Base-by-base conservation (phyloP, 2,329 filamentous ascomycete genomes). In the Tolypocladium cylindrosporum region DNA sequence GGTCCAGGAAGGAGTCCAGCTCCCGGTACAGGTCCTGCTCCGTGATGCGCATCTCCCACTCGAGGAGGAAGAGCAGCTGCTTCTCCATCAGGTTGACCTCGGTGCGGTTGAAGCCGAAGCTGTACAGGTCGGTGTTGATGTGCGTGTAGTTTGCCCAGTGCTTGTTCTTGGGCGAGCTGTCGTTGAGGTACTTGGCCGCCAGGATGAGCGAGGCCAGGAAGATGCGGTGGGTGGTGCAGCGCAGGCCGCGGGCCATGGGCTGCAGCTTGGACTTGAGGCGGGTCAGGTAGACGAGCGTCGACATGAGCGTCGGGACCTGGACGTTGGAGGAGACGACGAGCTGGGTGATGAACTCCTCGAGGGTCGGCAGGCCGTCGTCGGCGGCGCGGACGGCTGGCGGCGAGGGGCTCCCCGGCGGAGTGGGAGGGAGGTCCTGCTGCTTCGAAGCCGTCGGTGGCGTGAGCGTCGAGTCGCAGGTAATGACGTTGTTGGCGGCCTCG, bases 1-100 rank as follows among this genome's bases (percentile, higher is more conserved):
- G 93, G 40, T 86, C 86, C 51, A 99, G 83, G 80, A 97, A 97
- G 48, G 83, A 83, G 66, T 97, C 91, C 45, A 97, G 81, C 72
- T 96, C 90, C 64, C 79, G 80, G 77, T 96, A 91, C 50, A 99
- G 86, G 67, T 97, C 91, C 58, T 92, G 81, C 68, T 91, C 85
- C 48, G 81, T 86, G 69, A 99, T 91, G 64, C 90, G 84, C 60
- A 96, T 84, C 65, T 99, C 91, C 91, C 92, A 99, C 71, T 97
- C 90, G 52, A 99, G 81, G 50, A 99, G 83, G 78, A 91, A 94
- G 56, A 99, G 87, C 37, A 99, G 83, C 76, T 99, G 94, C 82
- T 96, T 95, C 82, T 99, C 94, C 94, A 99, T 99, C 61, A 97
- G 82, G 79, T 99, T 99, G 67, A 99, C 94, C 77, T 99, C 94